Base-by-base conservation (phyloP, 768 basidiomycete genomes). In the Leccinum obscurum region DNA sequence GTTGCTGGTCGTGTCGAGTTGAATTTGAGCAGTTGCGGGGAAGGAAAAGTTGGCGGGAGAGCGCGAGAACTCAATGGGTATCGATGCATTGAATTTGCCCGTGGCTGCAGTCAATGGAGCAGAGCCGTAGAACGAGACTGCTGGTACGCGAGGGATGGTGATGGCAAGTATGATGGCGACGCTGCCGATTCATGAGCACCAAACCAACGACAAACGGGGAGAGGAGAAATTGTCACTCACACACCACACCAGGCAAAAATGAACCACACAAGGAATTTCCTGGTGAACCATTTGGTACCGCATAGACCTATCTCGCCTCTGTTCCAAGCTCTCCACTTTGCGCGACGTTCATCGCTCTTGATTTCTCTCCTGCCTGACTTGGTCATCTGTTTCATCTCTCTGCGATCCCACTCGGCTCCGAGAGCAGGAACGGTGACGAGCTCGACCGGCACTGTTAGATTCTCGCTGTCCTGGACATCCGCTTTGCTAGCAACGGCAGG, bases 341-440 rank as follows among this genome's bases (percentile, higher is more conserved):
- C 78, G 57, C 68, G 75, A 58, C 85, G 79, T 52, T 75, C 69
- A 52, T 85, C 85, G 14, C 76, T 68, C 70, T 84, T 85, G 54
- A 82, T 78, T 73, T 92, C 88, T 30, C 82, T 79, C 69, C 83
- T 83, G 5, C 84, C 90, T 2, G 85, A 76, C 68, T 87, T 89
- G 1, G 89, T 90, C 84, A 93, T 89, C 39, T 83, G 82, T 52
- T 81, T 83, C 72, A 97, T 75, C 71, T 98, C 95, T 20, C 82
- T 77, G 54, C 86, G 85, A 26, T 83, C 83, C 95, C 95, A 98
- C 76, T 98, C 95, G 0, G 95, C 78, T 20, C 95, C 95, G 3
- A 98, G 80, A 2, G 91, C 91, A 3, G 95, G 95, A 0, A 97
- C 93, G 1, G 95, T 96, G 49, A 96, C 89, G 72, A 95, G 80